Evolutionary conservation across 805 yeast genomes (phyloP).

Genomic region (Pichia gijzeniarum): DNA sequence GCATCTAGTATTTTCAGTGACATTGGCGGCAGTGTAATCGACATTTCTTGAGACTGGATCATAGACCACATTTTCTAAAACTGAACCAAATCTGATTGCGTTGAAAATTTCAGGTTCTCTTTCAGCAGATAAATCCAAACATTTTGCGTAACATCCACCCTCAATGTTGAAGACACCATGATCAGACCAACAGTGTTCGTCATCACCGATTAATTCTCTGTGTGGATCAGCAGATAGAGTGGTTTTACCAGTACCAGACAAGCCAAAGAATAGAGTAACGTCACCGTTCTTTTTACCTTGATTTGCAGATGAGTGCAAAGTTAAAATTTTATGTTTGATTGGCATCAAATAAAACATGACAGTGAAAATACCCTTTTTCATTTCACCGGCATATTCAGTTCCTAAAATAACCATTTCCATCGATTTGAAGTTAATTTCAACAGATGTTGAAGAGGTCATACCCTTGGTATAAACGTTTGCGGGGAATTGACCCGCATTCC

Average conservation of each 20-base stretch:
- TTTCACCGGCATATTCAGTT: conserved; percentile 98
- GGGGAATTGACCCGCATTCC: conserved; percentile 98
- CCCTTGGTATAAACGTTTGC: conserved; percentile 95
- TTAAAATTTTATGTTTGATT: conserved; percentile 80
- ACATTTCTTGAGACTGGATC: conserved; percentile 74
- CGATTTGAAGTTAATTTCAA: conserved; percentile 91
- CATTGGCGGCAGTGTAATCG: conserved; percentile 72
- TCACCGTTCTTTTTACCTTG: conserved; percentile 79
- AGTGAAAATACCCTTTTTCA: conserved; percentile 98
- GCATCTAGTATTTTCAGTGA: conserved; percentile 97
- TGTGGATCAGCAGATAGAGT: conserved; percentile 94
- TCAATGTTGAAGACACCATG: conserved; percentile 98
- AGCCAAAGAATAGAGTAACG: conserved; percentile 92
- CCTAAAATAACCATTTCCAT: conserved; percentile 99
- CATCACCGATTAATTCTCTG: conserved; percentile 93
- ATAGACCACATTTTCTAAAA: conserved; percentile 87
- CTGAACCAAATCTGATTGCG: conserved; percentile 91
- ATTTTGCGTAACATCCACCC: conserved; percentile 99
- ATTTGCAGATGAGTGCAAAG: conserved; percentile 92
- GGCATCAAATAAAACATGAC: conserved; percentile 99
- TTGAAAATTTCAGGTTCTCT: conserved; percentile 97
- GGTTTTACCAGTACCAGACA: conserved; percentile 98
- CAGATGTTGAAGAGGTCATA: conserved; percentile 94
- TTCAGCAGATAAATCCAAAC: conserved; percentile 81
- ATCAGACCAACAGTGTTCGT: conserved; percentile 99